These are phyloP conservation scores for Colletotrichum falcatum DNA, from an alignment of 2,329 filamentous ascomycete genomes.

Conservation along the genomic window DNA sequence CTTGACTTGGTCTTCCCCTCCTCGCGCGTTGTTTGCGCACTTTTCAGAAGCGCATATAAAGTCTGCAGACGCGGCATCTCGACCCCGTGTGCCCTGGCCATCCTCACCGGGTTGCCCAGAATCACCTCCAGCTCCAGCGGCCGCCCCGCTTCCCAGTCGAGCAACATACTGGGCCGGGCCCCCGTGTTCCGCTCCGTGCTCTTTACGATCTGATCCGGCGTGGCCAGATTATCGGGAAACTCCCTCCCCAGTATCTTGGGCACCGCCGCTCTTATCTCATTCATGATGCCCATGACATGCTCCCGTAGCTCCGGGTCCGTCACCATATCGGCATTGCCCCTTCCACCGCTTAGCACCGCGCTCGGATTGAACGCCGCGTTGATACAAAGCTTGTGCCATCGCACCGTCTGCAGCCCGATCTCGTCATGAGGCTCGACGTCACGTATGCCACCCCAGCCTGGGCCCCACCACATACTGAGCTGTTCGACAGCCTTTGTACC, in stretches of 20 bases:
- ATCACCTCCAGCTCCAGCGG: slow-evolving; percentile 80
- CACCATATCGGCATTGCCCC: slow-evolving; percentile 75
- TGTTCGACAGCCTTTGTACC: slow-evolving; percentile 58
- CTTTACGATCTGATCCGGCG: slow-evolving; percentile 70
- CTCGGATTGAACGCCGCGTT: slow-evolving; percentile 82
- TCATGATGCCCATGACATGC: slow-evolving; percentile 75
- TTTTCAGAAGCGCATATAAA: slow-evolving; percentile 74
- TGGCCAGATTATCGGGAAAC: slow-evolving; percentile 70
- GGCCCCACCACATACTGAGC: slow-evolving; percentile 64
- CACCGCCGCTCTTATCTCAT: slow-evolving; percentile 74
- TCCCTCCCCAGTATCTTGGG: slow-evolving; percentile 71
- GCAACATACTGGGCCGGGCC: slow-evolving; percentile 74
- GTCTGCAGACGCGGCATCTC: slow-evolving; percentile 76
- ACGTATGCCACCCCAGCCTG: slow-evolving; percentile 67
- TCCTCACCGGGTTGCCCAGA: slow-evolving; percentile 75
- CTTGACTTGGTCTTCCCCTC: slow-evolving; percentile 47
- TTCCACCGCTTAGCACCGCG: slow-evolving; percentile 73
- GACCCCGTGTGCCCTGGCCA: slow-evolving; percentile 71
- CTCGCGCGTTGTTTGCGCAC: slow-evolving; percentile 68
- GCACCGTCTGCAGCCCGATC: slow-evolving; percentile 74
- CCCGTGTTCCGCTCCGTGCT: slow-evolving; percentile 75
- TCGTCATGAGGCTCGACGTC: slow-evolving; percentile 75
- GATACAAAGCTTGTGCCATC: slow-evolving; percentile 83
- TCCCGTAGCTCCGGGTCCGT: slow-evolving; percentile 70
- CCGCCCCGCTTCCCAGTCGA: slow-evolving; percentile 76